Base-by-base conservation (phyloP, 2,329 filamentous ascomycete genomes). In the Herpotrichia juniperi region DNA sequence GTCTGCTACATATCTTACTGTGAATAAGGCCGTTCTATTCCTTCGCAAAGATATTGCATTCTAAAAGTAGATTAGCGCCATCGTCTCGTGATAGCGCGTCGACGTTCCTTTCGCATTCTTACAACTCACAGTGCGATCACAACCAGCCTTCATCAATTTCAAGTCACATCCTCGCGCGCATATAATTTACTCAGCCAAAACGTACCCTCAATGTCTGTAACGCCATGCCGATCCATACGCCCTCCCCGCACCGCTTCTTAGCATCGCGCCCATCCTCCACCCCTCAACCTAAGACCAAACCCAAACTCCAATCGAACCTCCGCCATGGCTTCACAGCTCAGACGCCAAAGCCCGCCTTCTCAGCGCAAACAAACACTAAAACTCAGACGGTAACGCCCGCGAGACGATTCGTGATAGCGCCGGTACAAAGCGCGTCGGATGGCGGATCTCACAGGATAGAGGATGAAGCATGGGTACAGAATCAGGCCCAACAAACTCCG, bases 221-320 rank as follows among this genome's bases (percentile, higher is more conserved):
- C 30, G 21, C 31, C 19, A 71, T 71, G 68, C 61, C 68, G 8
- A 48, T 55, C 17, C 52, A 67, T 30, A 66, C 62, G 10, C 69
- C 67, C 48, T 71, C 68, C 50, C 68, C 69, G 48, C 67, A 70
- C 59, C 66, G 69, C 56, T 72, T 71, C 65, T 39, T 68, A 56
- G 60, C 64, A 10, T 59, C 57, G n/a, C 54, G 50, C 17, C 40
- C 59, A 14, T 52, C 50, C 12, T 49, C 61, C 2, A 54, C 55
- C 19, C 30, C 30, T n/a, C 28, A 35, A 17, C 40, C 34, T 12
- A 64, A 61, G 25, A 19, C 56, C 1, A 63, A 56, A 24, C 39
- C 51, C 19, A 69, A 66, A 42, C 62, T 64, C 10, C 59, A 42
- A 14, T 66, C 67, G 2, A 51, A 48, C 24, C 58, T 69, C n/a